phyloP scores from a whole-genome alignment of 495 filamentous ascomycete species.

The Haplographium delicatum region DNA sequence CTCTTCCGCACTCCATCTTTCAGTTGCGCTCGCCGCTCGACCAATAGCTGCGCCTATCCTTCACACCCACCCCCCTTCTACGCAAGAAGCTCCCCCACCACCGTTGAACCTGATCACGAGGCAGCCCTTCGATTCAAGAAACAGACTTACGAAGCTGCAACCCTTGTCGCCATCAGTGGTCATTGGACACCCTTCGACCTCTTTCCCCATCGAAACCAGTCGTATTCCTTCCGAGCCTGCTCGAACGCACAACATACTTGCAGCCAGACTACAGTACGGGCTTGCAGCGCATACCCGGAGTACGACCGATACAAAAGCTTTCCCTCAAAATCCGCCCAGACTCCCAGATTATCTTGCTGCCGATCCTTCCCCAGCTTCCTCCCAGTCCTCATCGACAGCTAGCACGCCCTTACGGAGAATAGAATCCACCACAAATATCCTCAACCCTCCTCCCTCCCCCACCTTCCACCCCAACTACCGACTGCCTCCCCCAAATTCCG shows the following conservation, averaged over 20 bases:
- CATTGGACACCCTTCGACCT: conserved; percentile 32
- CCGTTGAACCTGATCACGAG: conserved; percentile 23
- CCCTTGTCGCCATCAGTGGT: conserved; percentile 23
- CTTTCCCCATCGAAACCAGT: conserved; percentile 11
- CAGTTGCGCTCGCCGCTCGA: neutral
- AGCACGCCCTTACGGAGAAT: neutral
- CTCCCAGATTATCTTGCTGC: neutral
- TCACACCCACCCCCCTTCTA: conserved; percentile 10
- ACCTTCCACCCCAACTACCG: conserved; percentile 8
- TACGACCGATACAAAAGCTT: neutral
- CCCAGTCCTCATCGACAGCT: conserved; percentile 9
- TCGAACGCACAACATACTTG: conserved; percentile 29
- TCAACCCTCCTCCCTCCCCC: too few relatives aligned
- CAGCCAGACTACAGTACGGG: conserved; percentile 20
- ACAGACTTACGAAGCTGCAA: conserved; percentile 2
- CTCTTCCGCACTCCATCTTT: neutral
- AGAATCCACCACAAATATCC: too few relatives aligned
- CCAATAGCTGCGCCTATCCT: conserved; percentile 13
- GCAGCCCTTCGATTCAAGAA: conserved; percentile 10
- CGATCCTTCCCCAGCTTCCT: too few relatives aligned
- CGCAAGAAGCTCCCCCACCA: conserved; percentile 4
- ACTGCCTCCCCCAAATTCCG: conserved; percentile 20
- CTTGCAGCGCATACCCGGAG: neutral
- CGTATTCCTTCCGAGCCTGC: conserved; percentile 22
- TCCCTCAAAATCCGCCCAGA: neutral